Evolutionary conservation across 352 stramenopile genomes (phyloP).

Genomic region (Globisporangium uncinulatum): DNA sequence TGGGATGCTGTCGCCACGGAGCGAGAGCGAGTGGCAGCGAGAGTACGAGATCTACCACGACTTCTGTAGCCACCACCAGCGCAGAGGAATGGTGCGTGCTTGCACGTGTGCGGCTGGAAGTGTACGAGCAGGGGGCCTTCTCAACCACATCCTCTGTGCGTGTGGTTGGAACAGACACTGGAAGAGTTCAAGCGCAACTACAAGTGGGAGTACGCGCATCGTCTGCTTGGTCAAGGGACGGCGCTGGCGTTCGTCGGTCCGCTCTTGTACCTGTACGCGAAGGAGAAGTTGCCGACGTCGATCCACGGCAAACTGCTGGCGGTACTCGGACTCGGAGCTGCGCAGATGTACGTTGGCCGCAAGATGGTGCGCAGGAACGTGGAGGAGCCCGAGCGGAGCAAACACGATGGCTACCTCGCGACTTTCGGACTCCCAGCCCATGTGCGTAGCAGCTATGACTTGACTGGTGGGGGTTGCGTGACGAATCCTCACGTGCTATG

Average conservation of each 20-base stretch:
- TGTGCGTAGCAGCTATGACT: slow-evolving; percentile 19
- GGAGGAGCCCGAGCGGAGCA: slow-evolving; percentile 14
- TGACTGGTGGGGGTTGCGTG: background rate
- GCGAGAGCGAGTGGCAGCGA: slow-evolving; percentile 83
- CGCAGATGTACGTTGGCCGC: slow-evolving; percentile 47
- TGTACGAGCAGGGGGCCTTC: background rate
- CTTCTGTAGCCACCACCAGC: slow-evolving; percentile 93
- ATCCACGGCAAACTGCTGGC: slow-evolving; percentile 40
- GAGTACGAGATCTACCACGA: slow-evolving; percentile 95
- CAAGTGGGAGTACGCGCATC: slow-evolving; percentile 88
- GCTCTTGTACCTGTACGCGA: slow-evolving; percentile 87
- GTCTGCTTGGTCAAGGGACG: slow-evolving; percentile 90
- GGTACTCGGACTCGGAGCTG: slow-evolving; percentile 32
- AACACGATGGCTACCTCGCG: slow-evolving; percentile 10
- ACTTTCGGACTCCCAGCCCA: slow-evolving; percentile 44
- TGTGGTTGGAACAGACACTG: slow-evolving; percentile 51
- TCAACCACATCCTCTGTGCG: no score
- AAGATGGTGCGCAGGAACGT: slow-evolving; percentile 43
- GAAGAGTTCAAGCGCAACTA: slow-evolving; percentile 97
- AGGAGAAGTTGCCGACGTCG: slow-evolving; percentile 52
- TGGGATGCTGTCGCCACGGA: slow-evolving; percentile 77
- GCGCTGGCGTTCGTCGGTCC: slow-evolving; percentile 88
- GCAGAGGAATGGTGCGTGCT: slow-evolving; percentile 47
- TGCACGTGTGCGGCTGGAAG: no score
- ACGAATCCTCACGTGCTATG: background rate